Evolutionary conservation across 192 early-diverging fungal species (phyloP), one percentile per base, ranked within the genome.

Genomic region (Backusella psychrophila): DNA sequence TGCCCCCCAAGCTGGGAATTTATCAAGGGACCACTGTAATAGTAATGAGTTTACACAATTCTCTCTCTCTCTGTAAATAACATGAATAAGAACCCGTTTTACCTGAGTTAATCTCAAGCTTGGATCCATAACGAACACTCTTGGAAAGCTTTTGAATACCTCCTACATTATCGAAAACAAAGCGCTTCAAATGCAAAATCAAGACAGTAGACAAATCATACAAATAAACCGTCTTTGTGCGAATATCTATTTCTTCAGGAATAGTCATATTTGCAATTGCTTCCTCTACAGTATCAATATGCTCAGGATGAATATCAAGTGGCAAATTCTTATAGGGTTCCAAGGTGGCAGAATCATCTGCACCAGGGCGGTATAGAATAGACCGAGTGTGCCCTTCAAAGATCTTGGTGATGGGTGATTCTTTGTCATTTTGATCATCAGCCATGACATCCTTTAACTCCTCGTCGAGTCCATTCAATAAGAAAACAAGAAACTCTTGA

Each of bases 401-500:
- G 9, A 99, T 94, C 59, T 82, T 85, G 9, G 90, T 90, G 38
- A 99, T 94, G 3, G 95, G 96, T 19, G 96, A 94, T 11, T 87
- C 89, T 69, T 81, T 72, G 29, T 88, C 71, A n/a, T 93, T 88
- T 33, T 35, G 36, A 3, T 31, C 6, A 44, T 71, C 78, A 68
- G 79, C 74, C 42, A 78, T 80, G 38, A 82, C 84, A 12, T 68
- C 66, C 31, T 78, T 83, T 77, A 95, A 87, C 78, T 99, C 98
- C 75, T 98, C 96, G 81, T 99, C 96, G 59, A 99, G 83, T 1
- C 95, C 98, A 77, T 99, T 93, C 59, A 99, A 81, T 6, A 99
- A 78, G 77, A 93, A 98, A 63, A 93, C 92, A 75, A 99, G 83
- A 84, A 97, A 99, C 81, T 99, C 97, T 68, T 99, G 94, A 3